Percentiles rank a stretch among this genome's conserved stretches.
These are phyloP conservation scores for Solanum aculeatissimum DNA, from an alignment of 305 asterid genomes.

Conservation along the genomic window DNA sequence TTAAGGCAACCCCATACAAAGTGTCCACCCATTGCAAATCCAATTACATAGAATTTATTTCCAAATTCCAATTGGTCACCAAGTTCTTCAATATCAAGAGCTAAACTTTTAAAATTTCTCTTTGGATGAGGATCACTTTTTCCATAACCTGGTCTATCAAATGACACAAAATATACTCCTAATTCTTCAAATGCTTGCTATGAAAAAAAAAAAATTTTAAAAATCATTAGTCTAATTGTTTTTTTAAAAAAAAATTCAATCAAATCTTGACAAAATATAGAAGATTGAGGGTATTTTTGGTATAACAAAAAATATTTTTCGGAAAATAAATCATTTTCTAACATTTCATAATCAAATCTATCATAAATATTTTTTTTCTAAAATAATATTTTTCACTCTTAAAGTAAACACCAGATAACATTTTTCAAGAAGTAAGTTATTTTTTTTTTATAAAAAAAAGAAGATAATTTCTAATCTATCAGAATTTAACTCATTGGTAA, in stretches of 20 bases:
- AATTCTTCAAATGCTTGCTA: constrained; percentile 51
- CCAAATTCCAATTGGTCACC: constrained; percentile 60
- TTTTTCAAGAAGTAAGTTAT: no score
- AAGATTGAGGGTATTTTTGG: neutral
- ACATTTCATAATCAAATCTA: no score
- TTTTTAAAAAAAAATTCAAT: neutral
- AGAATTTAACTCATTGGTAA: no score
- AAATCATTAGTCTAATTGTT: neutral
- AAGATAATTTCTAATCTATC: no score
- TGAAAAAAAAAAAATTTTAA: neutral
- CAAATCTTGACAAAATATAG: neutral
- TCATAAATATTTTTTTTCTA: no score
- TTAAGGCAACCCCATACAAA: constrained; percentile 81
- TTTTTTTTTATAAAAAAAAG: no score
- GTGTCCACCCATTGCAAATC: constrained; percentile 76
- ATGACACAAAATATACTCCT: constrained; percentile 35
- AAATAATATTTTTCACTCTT: no score
- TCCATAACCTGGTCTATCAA: constrained; percentile 54
- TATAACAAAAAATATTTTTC: neutral
- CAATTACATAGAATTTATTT: constrained; percentile 46
- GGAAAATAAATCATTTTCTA: neutral
- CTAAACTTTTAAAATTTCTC: constrained; percentile 34
- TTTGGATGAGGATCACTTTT: constrained; percentile 55
- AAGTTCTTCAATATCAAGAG: constrained; percentile 65
- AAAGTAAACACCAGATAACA: no score